Base-by-base conservation (phyloP, 1,284 basidiomycete species). In the Cutaneotrichosporon arboriforme region DNA sequence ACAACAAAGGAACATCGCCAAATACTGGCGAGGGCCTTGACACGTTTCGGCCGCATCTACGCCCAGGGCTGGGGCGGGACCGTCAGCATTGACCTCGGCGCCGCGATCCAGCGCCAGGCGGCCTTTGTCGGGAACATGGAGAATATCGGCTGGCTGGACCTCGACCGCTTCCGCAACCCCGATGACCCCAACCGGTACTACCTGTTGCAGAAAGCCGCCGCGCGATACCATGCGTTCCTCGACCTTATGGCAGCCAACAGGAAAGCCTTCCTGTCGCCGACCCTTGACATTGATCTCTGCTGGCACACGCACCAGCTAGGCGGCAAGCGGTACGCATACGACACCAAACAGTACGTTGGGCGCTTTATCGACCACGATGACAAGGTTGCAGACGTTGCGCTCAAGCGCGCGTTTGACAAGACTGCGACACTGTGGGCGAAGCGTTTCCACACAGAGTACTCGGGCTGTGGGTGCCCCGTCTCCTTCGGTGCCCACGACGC, bases 291-390 rank as follows among this genome's bases (percentile, higher is more conserved):
- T 46, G 73, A 75, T 50, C 60, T 74, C 14, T 63, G 66, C 3
- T 74, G 73, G 73, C 72, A 74, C 49, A 71, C 72, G 7, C 73
- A 75, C 50, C 73, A 75, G 51, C 65, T 75, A 12, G 48, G 55
- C 18, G 60, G 54, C 3, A 26, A 20, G 1, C 26, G 51, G 4
- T 75, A 74, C 49, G 51, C 10, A 1, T 0, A 4, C 1, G 64
- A 67, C 36, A 70, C 63, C 4, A 15, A 13, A 8, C 10, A 9
- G 21, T 42, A 59, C 4, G 34, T 70, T 4, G 61, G 59, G 20
- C 35, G 50, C 2, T 46, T 64, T 8, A 51, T 70, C 21, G 58
- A 67, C 50, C 70, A 72, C 49, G 62, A 72, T 53, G 69, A 70
- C 59, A 58, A 55, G 36, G 59, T 67, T 17, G 66, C 63, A 21